Evolutionary conservation across 1,284 basidiomycete species (phyloP).

Genomic region (Cutaneotrichosporon cyanovorans): DNA sequence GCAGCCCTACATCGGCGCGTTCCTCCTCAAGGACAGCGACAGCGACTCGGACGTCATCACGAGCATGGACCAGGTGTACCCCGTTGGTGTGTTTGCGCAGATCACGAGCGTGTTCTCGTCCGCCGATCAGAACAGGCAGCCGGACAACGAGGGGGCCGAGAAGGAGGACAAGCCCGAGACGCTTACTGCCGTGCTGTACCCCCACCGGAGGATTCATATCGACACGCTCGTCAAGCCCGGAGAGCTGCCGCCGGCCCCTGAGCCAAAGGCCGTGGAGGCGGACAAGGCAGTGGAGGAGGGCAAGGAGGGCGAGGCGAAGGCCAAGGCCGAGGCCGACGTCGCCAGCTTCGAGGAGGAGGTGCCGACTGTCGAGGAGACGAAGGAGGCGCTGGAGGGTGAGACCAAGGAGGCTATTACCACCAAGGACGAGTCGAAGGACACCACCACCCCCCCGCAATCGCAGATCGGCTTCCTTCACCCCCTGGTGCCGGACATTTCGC

Average conservation of each 20-base stretch:
- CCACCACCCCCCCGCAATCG: slow-evolving; percentile 11
- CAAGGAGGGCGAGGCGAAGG: neutral
- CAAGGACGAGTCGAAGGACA: slow-evolving; percentile 5
- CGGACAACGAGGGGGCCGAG: slow-evolving; percentile 44
- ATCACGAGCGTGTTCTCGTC: slow-evolving; percentile 90
- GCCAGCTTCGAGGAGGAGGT: slow-evolving; percentile 53
- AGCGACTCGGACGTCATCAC: slow-evolving; percentile 90
- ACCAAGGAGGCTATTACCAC: neutral
- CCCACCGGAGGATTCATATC: slow-evolving; percentile 85
- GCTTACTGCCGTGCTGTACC: slow-evolving; percentile 90
- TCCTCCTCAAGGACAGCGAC: slow-evolving; percentile 91
- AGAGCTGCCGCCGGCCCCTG: slow-evolving; percentile 6
- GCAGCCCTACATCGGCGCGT: slow-evolving; percentile 96
- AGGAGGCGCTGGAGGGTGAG: slow-evolving; percentile 32
- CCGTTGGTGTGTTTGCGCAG: slow-evolving; percentile 94
- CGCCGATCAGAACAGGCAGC: slow-evolving; percentile 30
- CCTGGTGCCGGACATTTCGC: slow-evolving; percentile 67
- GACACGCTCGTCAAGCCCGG: slow-evolving; percentile 60
- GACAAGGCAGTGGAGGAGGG: neutral
- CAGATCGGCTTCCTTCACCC: slow-evolving; percentile 69
- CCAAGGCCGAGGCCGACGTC: slow-evolving; percentile 43
- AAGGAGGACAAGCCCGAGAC: slow-evolving; percentile 59
- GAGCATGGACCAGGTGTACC: slow-evolving; percentile 78
- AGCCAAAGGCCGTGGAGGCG: neutral
- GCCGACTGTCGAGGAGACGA: slow-evolving; percentile 51